These are phyloP conservation scores for Pichia sp. DNA, from an alignment of 1,139 yeast genomes.

Conservation along the genomic window DNA sequence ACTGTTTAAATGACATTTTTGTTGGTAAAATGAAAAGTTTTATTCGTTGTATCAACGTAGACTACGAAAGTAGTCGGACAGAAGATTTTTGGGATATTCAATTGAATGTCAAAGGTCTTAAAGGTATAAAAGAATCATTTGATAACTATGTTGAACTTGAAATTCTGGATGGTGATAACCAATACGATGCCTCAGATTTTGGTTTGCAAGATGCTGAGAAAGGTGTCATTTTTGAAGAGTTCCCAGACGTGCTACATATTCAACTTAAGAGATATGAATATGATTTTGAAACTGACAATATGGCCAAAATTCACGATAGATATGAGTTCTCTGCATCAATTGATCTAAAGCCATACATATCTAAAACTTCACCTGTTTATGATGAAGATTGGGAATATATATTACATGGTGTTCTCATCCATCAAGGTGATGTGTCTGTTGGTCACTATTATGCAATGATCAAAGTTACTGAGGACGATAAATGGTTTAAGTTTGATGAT, in stretches of 20 bases:
- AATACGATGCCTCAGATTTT: conserved; percentile 85
- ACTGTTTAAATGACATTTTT: conserved; percentile 69
- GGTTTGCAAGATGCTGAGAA: conserved; percentile 96
- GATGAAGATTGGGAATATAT: conserved; percentile 68
- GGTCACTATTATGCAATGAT: conserved; percentile 96
- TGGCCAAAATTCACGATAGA: conserved; percentile 87
- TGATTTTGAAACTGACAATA: conserved; percentile 82
- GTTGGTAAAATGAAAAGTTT: conserved; percentile 97
- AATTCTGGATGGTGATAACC: conserved; percentile 87
- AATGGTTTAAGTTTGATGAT: conserved; percentile 93
- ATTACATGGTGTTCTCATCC: conserved; percentile 90
- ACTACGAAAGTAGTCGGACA: conserved; percentile 82
- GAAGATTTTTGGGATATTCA: conserved; percentile 99
- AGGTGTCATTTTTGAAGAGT: conserved; percentile 85
- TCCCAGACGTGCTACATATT: conserved; percentile 89
- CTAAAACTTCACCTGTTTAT: conserved; percentile 45
- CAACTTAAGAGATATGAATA: conserved; percentile 93
- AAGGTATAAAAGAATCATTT: conserved; percentile 66
- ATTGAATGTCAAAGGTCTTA: conserved; percentile 81
- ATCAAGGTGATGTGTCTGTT: conserved; percentile 89
- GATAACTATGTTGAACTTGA: conserved; percentile 84
- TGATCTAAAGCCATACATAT: conserved; percentile 74
- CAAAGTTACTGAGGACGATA: conserved; percentile 62
- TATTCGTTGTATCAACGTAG: conserved; percentile 89
- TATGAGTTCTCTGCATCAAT: conserved; percentile 84